Evolutionary conservation across 2,329 filamentous ascomycete species (phyloP), one percentile per base, ranked within the genome.

Genomic region (Calcarisporium arbuscula): DNA sequence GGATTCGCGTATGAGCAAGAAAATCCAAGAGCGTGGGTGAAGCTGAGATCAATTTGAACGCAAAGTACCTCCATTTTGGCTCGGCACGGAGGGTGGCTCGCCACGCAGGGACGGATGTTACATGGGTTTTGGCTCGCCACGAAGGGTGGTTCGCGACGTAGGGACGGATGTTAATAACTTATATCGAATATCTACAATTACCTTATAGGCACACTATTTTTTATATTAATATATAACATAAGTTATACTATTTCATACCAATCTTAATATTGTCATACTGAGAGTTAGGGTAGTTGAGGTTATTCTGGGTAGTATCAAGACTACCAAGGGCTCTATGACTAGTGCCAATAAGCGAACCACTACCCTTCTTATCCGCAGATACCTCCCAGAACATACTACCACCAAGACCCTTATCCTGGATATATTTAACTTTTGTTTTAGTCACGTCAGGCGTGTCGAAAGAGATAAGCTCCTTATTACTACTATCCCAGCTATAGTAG

Each of bases 361-460:
- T 60, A 11, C 69, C 74, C 5, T 49, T 66, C 48, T 70, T 71
- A 53, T 92, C 86, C 4, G 69, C 77, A 39, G 77, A 84, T 8
- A 74, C 78, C 55, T 92, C 85, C 85, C 85, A 94, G 72, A 84
- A 92, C 84, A 92, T 90, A 16, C 73, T 77, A 14, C 85, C 85
- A 4, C 80, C 84, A 0, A 92, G 68, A 0, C 75, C 70, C 30
- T 68, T 65, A 29, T 61, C 51, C 55, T 71, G 68, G 43, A 86
- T 72, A 52, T 81, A 90, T 5, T 62, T 49, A 3, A 77, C 74
- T 62, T 90, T 94, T 42, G 61, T 52, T 32, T 60, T 53, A 11
- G 77, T 68, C 46, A 79, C 71, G 10, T 64, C 61, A 0, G 77
- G 70, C 0, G 72, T 85, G 48, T 83, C 79, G 49, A 84, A 94